These are phyloP conservation scores for Solanum piurae DNA, from an alignment of 257 asterid species.

Conservation along the genomic window DNA sequence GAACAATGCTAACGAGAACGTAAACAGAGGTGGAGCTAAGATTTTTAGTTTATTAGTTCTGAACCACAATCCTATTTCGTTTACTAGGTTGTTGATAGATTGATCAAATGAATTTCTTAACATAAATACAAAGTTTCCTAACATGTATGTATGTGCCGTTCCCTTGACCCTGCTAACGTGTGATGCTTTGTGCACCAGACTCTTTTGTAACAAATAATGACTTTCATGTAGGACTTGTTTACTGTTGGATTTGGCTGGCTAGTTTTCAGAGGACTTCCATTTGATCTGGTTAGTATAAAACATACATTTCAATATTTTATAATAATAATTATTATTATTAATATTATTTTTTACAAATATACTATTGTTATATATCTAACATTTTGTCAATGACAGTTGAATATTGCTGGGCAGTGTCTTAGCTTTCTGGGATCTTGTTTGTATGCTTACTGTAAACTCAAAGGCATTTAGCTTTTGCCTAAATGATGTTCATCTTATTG, in stretches of 20 bases:
- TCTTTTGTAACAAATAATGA: not conserved
- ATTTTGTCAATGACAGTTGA: slow-evolving; percentile 4
- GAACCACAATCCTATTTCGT: not conserved
- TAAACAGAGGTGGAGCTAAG: not conserved
- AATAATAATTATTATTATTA: not conserved
- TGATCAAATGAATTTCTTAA: not conserved
- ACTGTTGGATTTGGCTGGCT: slow-evolving; percentile 15
- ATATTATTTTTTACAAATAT: not conserved
- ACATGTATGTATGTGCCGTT: not conserved
- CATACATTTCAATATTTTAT: not conserved
- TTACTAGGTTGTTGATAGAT: not conserved
- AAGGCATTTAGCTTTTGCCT: not conserved
- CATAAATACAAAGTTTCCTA: not conserved
- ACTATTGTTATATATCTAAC: not conserved
- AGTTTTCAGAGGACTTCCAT: slow-evolving; percentile 12
- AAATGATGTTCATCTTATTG: not conserved
- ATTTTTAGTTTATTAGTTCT: not conserved
- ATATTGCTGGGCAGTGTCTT: slow-evolving; percentile 10
- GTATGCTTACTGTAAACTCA: slow-evolving; percentile 9
- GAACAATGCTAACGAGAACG: not conserved
- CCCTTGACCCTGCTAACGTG: not conserved
- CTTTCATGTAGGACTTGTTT: slow-evolving; percentile 2
- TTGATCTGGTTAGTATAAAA: slow-evolving; percentile 7
- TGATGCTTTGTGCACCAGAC: not conserved
- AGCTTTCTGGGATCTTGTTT: slow-evolving; percentile 13